phyloP scores from a whole-genome alignment of 2,329 filamentous ascomycete species.

The Sporothrix pseudoabietina region DNA sequence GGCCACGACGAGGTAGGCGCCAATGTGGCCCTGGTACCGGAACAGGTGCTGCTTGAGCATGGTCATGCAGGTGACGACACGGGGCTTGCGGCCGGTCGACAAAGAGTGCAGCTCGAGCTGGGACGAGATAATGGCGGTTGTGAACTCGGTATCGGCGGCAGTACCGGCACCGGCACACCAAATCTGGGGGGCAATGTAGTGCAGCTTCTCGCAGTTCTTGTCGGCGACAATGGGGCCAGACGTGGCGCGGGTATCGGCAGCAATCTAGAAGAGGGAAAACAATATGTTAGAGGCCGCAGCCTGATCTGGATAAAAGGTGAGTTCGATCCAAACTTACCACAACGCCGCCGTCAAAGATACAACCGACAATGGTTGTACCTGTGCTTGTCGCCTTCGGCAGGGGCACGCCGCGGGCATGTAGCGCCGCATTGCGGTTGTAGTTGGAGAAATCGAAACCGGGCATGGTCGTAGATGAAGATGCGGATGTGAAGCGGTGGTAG shows the following conservation, averaged over 20 bases:
- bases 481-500: neutral
- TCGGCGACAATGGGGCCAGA: slow-evolving; percentile 98
- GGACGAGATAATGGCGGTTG: slow-evolving; percentile 95
- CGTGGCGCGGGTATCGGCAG: slow-evolving; percentile 95
- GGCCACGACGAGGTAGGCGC: slow-evolving; percentile 95
- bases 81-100: slow-evolving; percentile 92
- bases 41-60: slow-evolving; percentile 99
- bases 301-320: neutral
- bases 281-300: neutral
- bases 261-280: slow-evolving; percentile 64
- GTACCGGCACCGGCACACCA: slow-evolving; percentile 99
- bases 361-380: slow-evolving; percentile 97
- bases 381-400: slow-evolving; percentile 97
- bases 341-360: slow-evolving; percentile 93
- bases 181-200: slow-evolving; percentile 98
- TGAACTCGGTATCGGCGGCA: slow-evolving; percentile 98
- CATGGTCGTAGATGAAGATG: slow-evolving; percentile 61
- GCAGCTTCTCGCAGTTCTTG: slow-evolving; percentile 99
- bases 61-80: slow-evolving; percentile 99
- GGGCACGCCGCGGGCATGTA: slow-evolving; percentile 91
- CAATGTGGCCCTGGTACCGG: slow-evolving; percentile 96
- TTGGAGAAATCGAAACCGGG: slow-evolving; percentile 99
- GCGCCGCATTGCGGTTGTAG: slow-evolving; percentile 97
- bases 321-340: slow-evolving; percentile 66
- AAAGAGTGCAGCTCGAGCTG: slow-evolving; percentile 97